phyloP scores from a whole-genome alignment of 352 stramenopile genomes.

The Peronospora farinosa region DNA sequence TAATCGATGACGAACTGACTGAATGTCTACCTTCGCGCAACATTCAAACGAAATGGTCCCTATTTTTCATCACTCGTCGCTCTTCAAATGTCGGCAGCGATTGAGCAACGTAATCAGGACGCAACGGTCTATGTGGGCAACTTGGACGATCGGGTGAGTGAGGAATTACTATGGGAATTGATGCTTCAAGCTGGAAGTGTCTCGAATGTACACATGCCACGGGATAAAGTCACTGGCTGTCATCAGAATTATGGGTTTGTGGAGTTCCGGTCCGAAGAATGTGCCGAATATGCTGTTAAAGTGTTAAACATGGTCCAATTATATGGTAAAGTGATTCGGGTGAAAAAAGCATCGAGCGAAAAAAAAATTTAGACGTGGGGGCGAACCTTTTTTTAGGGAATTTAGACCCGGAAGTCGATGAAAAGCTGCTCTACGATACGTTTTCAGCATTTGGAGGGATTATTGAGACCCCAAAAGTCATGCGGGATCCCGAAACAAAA shows the following conservation, averaged over 20 bases:
- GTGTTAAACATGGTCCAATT: conserved; percentile 99
- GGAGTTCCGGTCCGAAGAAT: conserved; percentile 95
- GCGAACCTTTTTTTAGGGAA: conserved; percentile 98
- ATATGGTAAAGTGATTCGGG: conserved; percentile 92
- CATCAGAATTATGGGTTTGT: conserved; percentile 98
- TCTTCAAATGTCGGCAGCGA: conserved; percentile 82
- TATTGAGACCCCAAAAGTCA: conserved; percentile 93
- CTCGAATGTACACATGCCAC: conserved; percentile 97
- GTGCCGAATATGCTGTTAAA: conserved; percentile 97
- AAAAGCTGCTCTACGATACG: conserved; percentile 99
- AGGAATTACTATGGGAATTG: conserved; percentile 97
- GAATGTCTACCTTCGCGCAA: no score
- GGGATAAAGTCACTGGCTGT: conserved; percentile 94
- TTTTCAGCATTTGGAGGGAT: conserved; percentile 98
- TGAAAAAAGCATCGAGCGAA: conserved; percentile 95
- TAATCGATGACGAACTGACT: no score
- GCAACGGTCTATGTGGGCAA: conserved; percentile 98
- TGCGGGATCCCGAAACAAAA: conserved; percentile 90
- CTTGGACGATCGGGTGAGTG: conserved; percentile 91
- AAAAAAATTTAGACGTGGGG: conserved; percentile 96
- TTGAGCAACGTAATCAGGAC: conserved; percentile 91
- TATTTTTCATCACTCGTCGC: no score
- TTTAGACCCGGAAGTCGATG: conserved; percentile 94
- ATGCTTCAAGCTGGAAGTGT: conserved; percentile 93
- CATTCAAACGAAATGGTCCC: no score